Conservation (phyloP, 2,329 filamentous ascomycete species). For the Sphaceloma murrayae region DNA sequence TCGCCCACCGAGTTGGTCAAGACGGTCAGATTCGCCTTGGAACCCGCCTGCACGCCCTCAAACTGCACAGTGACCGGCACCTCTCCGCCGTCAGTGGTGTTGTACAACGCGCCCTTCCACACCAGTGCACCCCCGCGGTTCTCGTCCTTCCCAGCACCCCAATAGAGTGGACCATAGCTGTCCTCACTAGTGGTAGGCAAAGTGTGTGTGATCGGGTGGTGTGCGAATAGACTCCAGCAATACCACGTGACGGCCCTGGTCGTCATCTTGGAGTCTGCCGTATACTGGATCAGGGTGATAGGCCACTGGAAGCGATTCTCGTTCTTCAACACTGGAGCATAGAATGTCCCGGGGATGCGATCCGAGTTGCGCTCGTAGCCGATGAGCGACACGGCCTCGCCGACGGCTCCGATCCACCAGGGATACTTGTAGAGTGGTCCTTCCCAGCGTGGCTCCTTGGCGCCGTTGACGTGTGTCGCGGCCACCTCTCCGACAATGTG, state of each 20-base stretch:
- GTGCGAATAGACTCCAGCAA: conserved; percentile 34
- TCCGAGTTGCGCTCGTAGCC: conserved; percentile 57
- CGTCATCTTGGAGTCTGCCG: conserved; percentile 31
- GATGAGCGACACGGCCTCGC: conserved; percentile 56
- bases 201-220: conserved; percentile 37
- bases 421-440: conserved; percentile 36
- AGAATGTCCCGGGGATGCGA: conserved; percentile 45
- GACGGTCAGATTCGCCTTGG: conserved; percentile 33
- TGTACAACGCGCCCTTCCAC: conserved; percentile 41
- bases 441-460: conserved; percentile 35
- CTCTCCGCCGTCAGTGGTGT: conserved; percentile 34
- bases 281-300: conserved; percentile 33
- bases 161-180: conserved; percentile 36
- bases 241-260: conserved; percentile 27
- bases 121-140: conserved; percentile 32
- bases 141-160: conserved; percentile 35
- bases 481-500: conserved; percentile 44
- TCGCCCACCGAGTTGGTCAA: conserved; percentile 28
- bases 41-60: conserved; percentile 28
- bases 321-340: conserved; percentile 30
- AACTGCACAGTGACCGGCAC: conserved; percentile 28
- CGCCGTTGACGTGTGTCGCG: conserved; percentile 43
- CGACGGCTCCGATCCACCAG: conserved; percentile 47
- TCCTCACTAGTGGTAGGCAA: conserved; percentile 34
- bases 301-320: conserved; percentile 27